A percentile compares a stretch with the other conserved stretches of the same genome.
Conservation (phyloP, 805 yeast genomes). For the Yamadazyma kitorensis region DNA sequence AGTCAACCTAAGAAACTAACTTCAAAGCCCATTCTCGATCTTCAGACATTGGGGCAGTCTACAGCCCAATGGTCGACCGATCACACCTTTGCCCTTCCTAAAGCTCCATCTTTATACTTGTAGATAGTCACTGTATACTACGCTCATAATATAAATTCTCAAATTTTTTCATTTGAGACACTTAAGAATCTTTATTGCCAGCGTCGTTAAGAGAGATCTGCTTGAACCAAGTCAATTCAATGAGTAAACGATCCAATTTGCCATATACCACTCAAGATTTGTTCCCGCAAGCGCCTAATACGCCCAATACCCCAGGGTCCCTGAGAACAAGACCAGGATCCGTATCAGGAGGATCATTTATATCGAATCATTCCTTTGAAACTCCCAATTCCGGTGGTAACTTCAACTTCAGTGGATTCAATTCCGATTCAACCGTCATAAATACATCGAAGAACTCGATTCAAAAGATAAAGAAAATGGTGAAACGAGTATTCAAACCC, state of each 20-base stretch:
- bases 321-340: slow-evolving; percentile 23
- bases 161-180: too few species aligned
- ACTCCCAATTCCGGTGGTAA: slow-evolving; percentile 1
- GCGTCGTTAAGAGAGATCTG: not conserved
- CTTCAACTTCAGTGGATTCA: too few species aligned
- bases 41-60: too few species aligned
- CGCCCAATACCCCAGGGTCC: slow-evolving; percentile 17
- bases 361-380: slow-evolving; percentile 3
- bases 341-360: slow-evolving; percentile 7
- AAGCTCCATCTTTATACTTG: too few species aligned
- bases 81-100: too few species aligned
- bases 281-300: slow-evolving; percentile 27
- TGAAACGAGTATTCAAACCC: slow-evolving; percentile 52
- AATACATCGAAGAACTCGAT: slow-evolving; percentile 12
- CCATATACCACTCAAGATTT: slow-evolving; percentile 44
- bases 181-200: not conserved
- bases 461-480: slow-evolving; percentile 28
- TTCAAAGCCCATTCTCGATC: too few species aligned
- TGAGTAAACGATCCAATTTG: slow-evolving; percentile 37
- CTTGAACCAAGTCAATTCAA: slow-evolving; percentile 12
- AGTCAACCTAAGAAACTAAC: slow-evolving; percentile 6
- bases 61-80: too few species aligned
- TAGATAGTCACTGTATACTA: too few species aligned
- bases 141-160: too few species aligned
- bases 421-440: not conserved